phyloP scores from a whole-genome alignment of 1,139 yeast species.

The Sugiyamaella castrensis region DNA sequence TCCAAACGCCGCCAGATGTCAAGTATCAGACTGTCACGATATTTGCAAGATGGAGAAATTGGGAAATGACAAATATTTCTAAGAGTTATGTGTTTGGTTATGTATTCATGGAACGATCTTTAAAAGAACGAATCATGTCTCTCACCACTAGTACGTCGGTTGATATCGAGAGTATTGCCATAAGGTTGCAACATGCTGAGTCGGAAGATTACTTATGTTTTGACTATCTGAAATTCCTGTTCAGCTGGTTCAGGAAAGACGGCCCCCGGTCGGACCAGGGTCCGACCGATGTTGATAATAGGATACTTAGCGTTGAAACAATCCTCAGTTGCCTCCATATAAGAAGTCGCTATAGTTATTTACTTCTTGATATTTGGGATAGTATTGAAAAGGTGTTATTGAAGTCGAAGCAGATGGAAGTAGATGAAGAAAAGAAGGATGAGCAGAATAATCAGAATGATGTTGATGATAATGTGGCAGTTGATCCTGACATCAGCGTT shows the following conservation, averaged over 20 bases:
- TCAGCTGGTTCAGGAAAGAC: slow-evolving; percentile 22
- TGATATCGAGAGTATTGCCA: slow-evolving; percentile 34
- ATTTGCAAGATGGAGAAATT: slow-evolving; percentile 81
- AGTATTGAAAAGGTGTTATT: slow-evolving; percentile 8
- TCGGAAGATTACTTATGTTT: slow-evolving; percentile 37
- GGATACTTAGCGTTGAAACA: slow-evolving; percentile 22
- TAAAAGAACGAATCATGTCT: slow-evolving; percentile 32
- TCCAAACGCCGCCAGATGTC: slow-evolving; percentile 51
- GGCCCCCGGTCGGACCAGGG: slow-evolving; percentile 1
- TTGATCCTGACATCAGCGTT: neutral
- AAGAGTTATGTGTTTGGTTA: slow-evolving; percentile 44
- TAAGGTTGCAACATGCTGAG: slow-evolving; percentile 31
- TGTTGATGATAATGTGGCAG: neutral
- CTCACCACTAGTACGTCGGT: slow-evolving; percentile 27
- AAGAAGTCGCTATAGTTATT: slow-evolving; percentile 25
- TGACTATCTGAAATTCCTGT: slow-evolving; percentile 33
- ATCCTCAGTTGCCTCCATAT: slow-evolving; percentile 25
- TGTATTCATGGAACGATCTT: slow-evolving; percentile 27
- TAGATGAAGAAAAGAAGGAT: neutral
- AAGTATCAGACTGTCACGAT: slow-evolving; percentile 52
- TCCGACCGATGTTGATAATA: slow-evolving; percentile 5
- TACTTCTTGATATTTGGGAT: slow-evolving; percentile 22
- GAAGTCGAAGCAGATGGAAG: neutral
- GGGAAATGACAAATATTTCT: slow-evolving; percentile 72
- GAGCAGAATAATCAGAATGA: neutral